phyloP scores from a whole-genome alignment of 2,329 filamentous ascomycete species.

The Ascochyta viciae-villosae region DNA sequence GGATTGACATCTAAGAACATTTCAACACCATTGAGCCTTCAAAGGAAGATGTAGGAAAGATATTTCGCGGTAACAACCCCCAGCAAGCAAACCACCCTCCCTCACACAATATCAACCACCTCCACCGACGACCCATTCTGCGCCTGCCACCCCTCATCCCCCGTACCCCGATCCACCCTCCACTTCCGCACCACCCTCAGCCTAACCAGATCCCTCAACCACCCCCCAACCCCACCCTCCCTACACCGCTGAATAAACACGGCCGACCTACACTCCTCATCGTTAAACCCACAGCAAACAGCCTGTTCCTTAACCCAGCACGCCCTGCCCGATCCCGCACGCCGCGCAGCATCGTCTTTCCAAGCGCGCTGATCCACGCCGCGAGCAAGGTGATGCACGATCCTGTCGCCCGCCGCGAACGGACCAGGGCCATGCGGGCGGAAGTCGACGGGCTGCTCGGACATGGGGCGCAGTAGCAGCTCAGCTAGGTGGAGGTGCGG shows the following conservation, averaged over 20 bases:
- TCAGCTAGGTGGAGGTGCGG: not conserved
- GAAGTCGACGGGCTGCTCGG: not conserved
- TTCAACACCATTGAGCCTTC: too few relatives aligned
- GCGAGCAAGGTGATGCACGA: not conserved
- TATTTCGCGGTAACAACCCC: too few relatives aligned
- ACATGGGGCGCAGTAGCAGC: not conserved
- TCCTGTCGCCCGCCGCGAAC: not conserved
- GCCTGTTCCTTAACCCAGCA: slow-evolving; percentile 3
- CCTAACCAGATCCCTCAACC: slow-evolving; percentile 1
- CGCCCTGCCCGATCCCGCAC: not conserved
- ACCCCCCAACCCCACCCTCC: not conserved
- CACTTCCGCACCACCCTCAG: slow-evolving; percentile 3
- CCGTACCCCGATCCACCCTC: not conserved
- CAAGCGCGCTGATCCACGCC: not conserved
- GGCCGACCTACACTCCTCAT: not conserved
- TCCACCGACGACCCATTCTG: not conserved
- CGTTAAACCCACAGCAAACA: not conserved
- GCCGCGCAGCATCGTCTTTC: not conserved
- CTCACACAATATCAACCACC: not conserved
- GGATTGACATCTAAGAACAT: too few relatives aligned
- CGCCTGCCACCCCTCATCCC: slow-evolving; percentile 3
- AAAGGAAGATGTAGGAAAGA: too few relatives aligned
- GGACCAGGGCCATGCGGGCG: not conserved
- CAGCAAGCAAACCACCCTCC: not conserved
- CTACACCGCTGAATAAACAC: not conserved